Evolutionary conservation across 345 rosid genomes (phyloP).

Genomic region (Mangifera indica): DNA sequence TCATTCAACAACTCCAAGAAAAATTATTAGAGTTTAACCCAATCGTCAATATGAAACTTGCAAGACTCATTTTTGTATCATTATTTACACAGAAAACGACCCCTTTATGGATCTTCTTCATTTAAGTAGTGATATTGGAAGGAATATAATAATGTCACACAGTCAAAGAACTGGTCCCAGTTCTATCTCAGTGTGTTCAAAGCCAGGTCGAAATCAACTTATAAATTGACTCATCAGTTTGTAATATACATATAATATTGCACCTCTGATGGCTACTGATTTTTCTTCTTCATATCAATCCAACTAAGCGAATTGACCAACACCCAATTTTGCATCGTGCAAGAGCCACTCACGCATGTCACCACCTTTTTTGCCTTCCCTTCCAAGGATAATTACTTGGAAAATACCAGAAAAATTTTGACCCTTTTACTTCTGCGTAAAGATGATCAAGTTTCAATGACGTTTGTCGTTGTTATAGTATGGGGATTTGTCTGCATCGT

Average conservation of each 20-base stretch:
- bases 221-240: background rate
- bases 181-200: background rate
- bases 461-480: too few relatives aligned
- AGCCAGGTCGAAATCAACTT: constrained; percentile 5
- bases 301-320: background rate
- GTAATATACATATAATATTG: background rate
- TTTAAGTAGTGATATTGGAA: background rate
- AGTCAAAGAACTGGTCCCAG: background rate
- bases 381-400: too few relatives aligned
- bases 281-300: background rate
- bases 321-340: constrained; percentile 7
- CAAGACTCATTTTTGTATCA: constrained; percentile 2
- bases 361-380: background rate
- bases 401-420: too few relatives aligned
- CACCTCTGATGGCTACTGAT: background rate
- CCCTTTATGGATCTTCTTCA: background rate
- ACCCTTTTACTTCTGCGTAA: too few relatives aligned
- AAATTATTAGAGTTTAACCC: background rate
- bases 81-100: background rate
- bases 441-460: too few relatives aligned
- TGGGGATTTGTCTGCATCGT: too few relatives aligned
- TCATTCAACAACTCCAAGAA: background rate
- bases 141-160: background rate
- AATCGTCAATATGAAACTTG: constrained; percentile 24
- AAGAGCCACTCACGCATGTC: constrained; percentile 2